A percentile compares a stretch with the other conserved stretches of the same genome.
Conservation (phyloP, 257 asterid species). For the Gentiana straminea region DNA sequence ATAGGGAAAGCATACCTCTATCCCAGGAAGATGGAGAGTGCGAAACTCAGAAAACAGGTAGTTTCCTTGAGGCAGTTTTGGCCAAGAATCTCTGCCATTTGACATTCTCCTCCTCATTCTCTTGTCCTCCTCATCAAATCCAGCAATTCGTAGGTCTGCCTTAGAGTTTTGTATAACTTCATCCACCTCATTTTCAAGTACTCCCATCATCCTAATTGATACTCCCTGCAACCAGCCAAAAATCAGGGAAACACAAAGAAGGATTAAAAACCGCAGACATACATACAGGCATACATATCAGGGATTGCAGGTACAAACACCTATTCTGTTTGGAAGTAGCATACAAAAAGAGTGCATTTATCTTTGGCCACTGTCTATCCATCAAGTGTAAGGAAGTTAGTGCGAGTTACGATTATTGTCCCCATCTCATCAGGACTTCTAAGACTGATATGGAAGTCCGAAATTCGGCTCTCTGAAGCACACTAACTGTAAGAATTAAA, state of each 20-base stretch:
- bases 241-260: conserved; percentile 3
- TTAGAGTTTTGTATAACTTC: conserved; percentile 53
- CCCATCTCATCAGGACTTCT: too few species aligned
- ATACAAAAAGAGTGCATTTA: too few species aligned
- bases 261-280: too few species aligned
- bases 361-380: too few species aligned
- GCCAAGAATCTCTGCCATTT: conserved; percentile 20
- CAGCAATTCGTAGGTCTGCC: conserved; percentile 67
- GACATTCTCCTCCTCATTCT: conserved; percentile 51
- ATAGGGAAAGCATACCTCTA: conserved; percentile 37
- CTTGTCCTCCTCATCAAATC: conserved; percentile 84
- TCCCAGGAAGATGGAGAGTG: conserved; percentile 74
- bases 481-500: too few species aligned
- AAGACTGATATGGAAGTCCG: too few species aligned
- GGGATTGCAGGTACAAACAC: too few species aligned
- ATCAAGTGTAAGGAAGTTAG: too few species aligned
- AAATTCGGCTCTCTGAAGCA: too few species aligned
- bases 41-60: conserved; percentile 71
- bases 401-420: too few species aligned
- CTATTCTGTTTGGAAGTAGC: too few species aligned
- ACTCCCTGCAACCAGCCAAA: conserved; percentile 42
- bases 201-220: conserved; percentile 89
- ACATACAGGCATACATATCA: too few species aligned
- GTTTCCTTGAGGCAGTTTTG: conserved; percentile 66
- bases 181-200: conserved; percentile 63